A percentile compares a stretch with the other conserved stretches of the same genome.
Conservation (phyloP, 1,139 yeast genomes). For the Hemisphaericaspora xylanilytica region DNA sequence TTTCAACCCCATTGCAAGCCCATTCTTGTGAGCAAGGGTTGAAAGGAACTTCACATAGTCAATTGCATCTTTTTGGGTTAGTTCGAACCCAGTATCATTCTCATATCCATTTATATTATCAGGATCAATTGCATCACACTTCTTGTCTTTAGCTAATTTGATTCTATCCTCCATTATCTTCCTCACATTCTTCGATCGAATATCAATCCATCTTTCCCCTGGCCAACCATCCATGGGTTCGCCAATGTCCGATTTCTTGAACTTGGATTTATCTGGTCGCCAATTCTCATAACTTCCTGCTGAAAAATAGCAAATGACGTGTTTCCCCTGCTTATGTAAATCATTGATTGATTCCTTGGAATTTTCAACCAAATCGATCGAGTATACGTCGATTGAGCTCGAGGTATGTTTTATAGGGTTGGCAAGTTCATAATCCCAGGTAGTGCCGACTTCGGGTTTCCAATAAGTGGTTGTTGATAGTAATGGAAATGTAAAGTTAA, state of each 20-base stretch:
- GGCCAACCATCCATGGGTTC: conserved; percentile 21
- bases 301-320: conserved; percentile 24
- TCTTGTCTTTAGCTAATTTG: conserved; percentile 16
- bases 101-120: conserved; percentile 24
- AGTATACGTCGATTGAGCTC: background rate
- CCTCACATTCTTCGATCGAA: conserved; percentile 15
- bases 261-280: conserved; percentile 18
- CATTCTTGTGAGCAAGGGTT: conserved; percentile 12
- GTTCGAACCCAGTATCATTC: conserved; percentile 19
- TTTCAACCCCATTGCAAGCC: conserved; percentile 19
- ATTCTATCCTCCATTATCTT: conserved; percentile 19
- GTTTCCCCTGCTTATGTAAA: conserved; percentile 16
- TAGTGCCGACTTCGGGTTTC: background rate
- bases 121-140: conserved; percentile 24
- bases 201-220: conserved; percentile 23
- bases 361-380: conserved; percentile 20
- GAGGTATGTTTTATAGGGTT: background rate
- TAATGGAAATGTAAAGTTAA: no score
- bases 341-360: conserved; percentile 10
- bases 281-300: conserved; percentile 25
- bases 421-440: conserved; percentile 1
- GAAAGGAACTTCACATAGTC: conserved; percentile 17
- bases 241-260: conserved; percentile 17
- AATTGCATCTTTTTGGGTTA: conserved; percentile 18
- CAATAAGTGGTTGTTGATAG: no score